Base-by-base conservation (phyloP, 805 yeast species). In the Tetrapisispora pingtungensis region DNA sequence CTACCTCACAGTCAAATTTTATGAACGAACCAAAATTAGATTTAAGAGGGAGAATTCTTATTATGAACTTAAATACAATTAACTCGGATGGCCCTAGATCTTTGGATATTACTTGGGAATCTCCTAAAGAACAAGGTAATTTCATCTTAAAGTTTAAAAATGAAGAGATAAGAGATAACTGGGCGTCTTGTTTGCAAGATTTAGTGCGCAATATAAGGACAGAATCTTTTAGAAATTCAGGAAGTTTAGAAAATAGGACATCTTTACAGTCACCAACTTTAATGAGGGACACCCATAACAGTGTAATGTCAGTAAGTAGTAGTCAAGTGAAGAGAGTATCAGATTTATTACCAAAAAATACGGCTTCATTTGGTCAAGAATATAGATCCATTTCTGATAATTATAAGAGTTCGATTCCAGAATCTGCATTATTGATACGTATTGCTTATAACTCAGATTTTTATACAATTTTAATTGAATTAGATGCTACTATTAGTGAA, bases 101-200 rank as follows among this genome's bases (percentile, higher is more conserved):
- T 13, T 66, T 83, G 51, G 75, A 81, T 32, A 74, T 83, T 10
- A 75, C 84, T 14, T 84, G 93, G 93, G 77, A 80, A n/a, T 93
- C 95, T 8, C 78, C 81, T 42, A 80, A 78, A 55, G 97, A 89
- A 51, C 80, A 84, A 26, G 96, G 96, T 13, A 78, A 85, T 17
- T 88, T 93, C 54, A 77, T 87, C 15, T 72, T 93, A 58, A 74
- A 85, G 45, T 87, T 87, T 64, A 75, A 82, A 48, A 82, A 82
- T 42, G 97, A 89, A 56, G 97, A 93, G 61, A 71, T 73, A 15
- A 72, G 94, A 50, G 74, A 73, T 46, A 90, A 82, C 61, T 93
- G 97, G 97, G 86, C 77, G 46, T 60, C 68, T 2, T 75, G 87
- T 49, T 70, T 84, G 49, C 73, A 80, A 42, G 49, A 55, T 6